Percentiles rank a stretch among this genome's conserved stretches.
Evolutionary conservation across 192 early-diverging fungal genomes (phyloP).

Genomic region (Chytriomyces sp.): DNA sequence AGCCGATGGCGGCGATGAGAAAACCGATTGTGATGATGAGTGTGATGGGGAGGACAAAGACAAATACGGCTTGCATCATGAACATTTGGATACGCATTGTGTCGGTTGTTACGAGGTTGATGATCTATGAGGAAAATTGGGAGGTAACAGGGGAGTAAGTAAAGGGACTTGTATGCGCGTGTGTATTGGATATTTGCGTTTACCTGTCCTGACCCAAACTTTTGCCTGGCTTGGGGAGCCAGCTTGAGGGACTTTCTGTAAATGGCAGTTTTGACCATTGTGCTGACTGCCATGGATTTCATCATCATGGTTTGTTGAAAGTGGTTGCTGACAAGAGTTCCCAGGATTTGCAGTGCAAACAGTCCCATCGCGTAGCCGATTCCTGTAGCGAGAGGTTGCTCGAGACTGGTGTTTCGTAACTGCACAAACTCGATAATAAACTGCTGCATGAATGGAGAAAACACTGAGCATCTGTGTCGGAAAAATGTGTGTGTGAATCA

Average conservation of each 20-base stretch:
- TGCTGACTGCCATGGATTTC: conserved; percentile 47
- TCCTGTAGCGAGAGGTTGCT: neutral
- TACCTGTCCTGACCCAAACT: conserved; percentile 39
- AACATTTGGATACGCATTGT: conserved; percentile 23
- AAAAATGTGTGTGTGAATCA: neutral
- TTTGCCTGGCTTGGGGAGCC: conserved; percentile 55
- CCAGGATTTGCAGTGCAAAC: conserved; percentile 18
- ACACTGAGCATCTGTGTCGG: neutral
- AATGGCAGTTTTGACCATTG: conserved; percentile 54
- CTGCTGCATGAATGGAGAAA: neutral
- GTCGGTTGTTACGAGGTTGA: conserved; percentile 31
- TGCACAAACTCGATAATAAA: neutral
- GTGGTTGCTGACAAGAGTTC: neutral
- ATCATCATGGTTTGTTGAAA: conserved; percentile 6
- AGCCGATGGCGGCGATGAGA: conserved; percentile 18
- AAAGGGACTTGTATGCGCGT: no score
- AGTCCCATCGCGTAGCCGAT: conserved; percentile 13
- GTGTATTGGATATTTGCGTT: no score
- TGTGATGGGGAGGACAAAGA: conserved; percentile 15
- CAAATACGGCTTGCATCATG: conserved; percentile 8
- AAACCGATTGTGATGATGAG: conserved; percentile 10
- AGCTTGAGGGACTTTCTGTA: conserved; percentile 65
- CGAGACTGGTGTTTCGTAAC: neutral
- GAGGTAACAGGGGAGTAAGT: no score
- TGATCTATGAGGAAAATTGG: neutral